Evolutionary conservation across 371 early-diverging fungal genomes (phyloP), one percentile per base, ranked within the genome.

Genomic region (Mucor irregularis): DNA sequence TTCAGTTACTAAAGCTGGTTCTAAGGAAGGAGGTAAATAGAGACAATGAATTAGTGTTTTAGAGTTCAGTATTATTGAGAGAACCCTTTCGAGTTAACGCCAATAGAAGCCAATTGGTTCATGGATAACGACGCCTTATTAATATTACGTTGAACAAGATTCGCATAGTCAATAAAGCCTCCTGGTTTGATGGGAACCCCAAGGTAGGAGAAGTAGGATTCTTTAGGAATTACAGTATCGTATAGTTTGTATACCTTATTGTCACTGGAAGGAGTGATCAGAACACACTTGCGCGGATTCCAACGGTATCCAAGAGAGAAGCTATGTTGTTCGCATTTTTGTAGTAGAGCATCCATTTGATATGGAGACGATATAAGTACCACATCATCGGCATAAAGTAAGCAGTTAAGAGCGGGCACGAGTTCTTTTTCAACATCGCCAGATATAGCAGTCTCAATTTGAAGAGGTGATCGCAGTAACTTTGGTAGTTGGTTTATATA

Each of bases 401-500:
- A 9, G 39, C 49, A 44, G 29, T 50, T 52, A 37, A 44, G 6
- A 10, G 45, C 60, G n/a, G n/a, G n/a, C n/a, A n/a, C n/a, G n/a
- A n/a, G n/a, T n/a, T n/a, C n/a, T n/a, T n/a, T n/a, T n/a, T n/a
- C n/a, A n/a, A n/a, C n/a, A n/a, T n/a, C n/a, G n/a, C n/a, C n/a
- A n/a, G n/a, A n/a, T n/a, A n/a, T n/a, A n/a, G n/a, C n/a, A n/a
- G n/a, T n/a, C n/a, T n/a, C n/a, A n/a, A n/a, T 3, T 25, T 19
- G 11, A 57, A 19, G 10, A 62, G 29, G 0, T 35, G 14, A 10
- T 26, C 49, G n/a, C 42, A 28, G 25, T 29, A 44, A 11, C 19
- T 29, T 17, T n/a, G 25, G 67, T 1, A 71, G 52, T 3, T 48
- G 24, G 16, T 66, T 64, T 4, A 71, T 71, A 25, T 66, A 64